Evolutionary conservation across 179 eudicot species (phyloP), one percentile per base, ranked within the genome.

Genomic region (Beta macrorhiza): DNA sequence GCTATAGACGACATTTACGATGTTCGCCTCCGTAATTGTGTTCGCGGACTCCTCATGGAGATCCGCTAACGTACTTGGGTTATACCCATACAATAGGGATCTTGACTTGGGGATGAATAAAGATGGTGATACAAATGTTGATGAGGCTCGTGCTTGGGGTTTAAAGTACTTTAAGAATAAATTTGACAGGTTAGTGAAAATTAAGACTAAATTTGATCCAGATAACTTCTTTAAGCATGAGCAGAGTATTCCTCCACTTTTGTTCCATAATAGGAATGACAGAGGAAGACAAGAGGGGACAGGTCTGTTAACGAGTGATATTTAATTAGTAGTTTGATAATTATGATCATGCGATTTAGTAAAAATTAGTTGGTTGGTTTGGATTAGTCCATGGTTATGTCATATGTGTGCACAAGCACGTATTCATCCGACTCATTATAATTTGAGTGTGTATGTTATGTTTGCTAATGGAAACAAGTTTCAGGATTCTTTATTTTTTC

Each of bases 41-140:
- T n/a, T n/a, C n/a, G n/a, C n/a, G n/a, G n/a, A n/a, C n/a, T n/a
- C n/a, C n/a, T n/a, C n/a, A n/a, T n/a, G n/a, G n/a, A n/a, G n/a
- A n/a, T n/a, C n/a, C n/a, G n/a, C n/a, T n/a, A n/a, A n/a, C n/a
- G n/a, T n/a, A n/a, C n/a, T n/a, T n/a, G n/a, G n/a, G n/a, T n/a
- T n/a, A n/a, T n/a, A n/a, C n/a, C n/a, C n/a, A n/a, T n/a, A n/a
- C n/a, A n/a, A 88, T 44, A 83, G 92, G 57, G 95, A 92, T 72
- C 86, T 90, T 13, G 96, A 89, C 77, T 65, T 88, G 42, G 89
- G 87, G 14, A 85, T 81, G 86, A 87, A 88, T 77, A 87, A 53
- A 65, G 81, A 86, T 32, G 82, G 81, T 8, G 45, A 78, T n/a
- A 72, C 79, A 25, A 84, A 78, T 42, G 84, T 79, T 29, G 20